Conservation (phyloP, 108 stramenopile genomes). For the Fistulifera solaris region DNA sequence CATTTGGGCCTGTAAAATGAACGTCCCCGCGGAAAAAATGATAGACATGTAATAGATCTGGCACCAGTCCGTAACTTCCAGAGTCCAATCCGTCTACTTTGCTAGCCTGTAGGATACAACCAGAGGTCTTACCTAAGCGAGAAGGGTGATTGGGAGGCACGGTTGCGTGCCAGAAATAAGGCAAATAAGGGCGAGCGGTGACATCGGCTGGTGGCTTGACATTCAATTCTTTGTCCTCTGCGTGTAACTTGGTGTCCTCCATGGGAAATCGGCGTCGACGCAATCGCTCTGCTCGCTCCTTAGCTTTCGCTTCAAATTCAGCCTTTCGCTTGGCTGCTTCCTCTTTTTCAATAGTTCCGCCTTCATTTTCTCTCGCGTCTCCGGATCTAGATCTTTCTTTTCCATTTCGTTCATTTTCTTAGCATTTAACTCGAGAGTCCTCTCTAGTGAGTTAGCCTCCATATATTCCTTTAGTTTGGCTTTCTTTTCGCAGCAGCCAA, state of each 20-base stretch:
- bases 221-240: constrained; percentile 68
- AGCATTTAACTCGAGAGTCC: constrained; percentile 6
- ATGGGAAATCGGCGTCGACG: constrained; percentile 70
- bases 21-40: constrained; percentile 81
- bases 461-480: constrained; percentile 18
- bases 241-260: constrained; percentile 64
- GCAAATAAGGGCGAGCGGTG: constrained; percentile 41
- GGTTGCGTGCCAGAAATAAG: constrained; percentile 18
- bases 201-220: constrained; percentile 44
- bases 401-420: constrained; percentile 5
- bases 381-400: neutral
- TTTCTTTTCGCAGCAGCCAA: constrained; percentile 35
- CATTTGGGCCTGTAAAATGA: constrained; percentile 3
- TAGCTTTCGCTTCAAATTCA: constrained; percentile 12
- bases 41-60: constrained; percentile 62
- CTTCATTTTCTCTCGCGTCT: constrained; percentile 3
- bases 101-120: constrained; percentile 4
- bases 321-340: constrained; percentile 16
- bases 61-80: constrained; percentile 34
- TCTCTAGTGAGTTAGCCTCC: constrained; percentile 21
- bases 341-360: constrained; percentile 15
- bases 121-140: constrained; percentile 8
- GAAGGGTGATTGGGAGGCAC: neutral
- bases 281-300: constrained; percentile 44
- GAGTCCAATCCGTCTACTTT: constrained; percentile 8